Evolutionary conservation across 208 protist genomes (phyloP).

Genomic region (Leishmania mexicana): DNA sequence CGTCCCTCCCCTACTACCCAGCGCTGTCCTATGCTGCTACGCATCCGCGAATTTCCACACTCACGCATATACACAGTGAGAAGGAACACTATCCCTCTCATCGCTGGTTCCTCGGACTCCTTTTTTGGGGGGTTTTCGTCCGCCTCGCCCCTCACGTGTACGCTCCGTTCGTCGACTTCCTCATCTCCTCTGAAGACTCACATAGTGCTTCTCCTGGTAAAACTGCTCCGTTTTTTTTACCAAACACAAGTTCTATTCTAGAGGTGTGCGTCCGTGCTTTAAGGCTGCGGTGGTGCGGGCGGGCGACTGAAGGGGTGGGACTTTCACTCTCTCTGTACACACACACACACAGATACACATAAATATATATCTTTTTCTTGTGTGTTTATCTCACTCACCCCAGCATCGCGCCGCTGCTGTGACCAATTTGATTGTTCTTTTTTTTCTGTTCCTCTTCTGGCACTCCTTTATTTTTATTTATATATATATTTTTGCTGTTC

Average conservation of each 20-base stretch:
- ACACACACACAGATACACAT: no score
- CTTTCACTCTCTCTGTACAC: no score
- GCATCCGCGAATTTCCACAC: neutral
- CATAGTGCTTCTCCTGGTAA: neutral
- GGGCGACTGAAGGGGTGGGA: neutral
- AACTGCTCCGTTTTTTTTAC: no score
- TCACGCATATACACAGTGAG: neutral
- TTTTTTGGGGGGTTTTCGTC: neutral
- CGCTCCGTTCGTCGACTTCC: no score
- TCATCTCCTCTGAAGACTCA: neutral
- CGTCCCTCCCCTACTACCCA: no score
- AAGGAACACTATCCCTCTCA: neutral
- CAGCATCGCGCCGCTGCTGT: neutral
- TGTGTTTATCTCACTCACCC: neutral
- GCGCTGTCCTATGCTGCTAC: neutral
- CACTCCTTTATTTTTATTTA: neutral
- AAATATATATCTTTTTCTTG: neutral
- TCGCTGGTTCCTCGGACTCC: neutral
- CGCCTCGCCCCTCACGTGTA: no score
- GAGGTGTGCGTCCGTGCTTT: no score
- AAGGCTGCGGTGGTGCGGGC: no score
- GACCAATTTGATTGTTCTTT: neutral
- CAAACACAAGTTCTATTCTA: no score
- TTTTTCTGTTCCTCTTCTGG: neutral
- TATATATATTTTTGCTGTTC: neutral